Evolutionary conservation across 2,329 filamentous ascomycete species (phyloP).

Genomic region (Scopulariopsis brevicaulis): DNA sequence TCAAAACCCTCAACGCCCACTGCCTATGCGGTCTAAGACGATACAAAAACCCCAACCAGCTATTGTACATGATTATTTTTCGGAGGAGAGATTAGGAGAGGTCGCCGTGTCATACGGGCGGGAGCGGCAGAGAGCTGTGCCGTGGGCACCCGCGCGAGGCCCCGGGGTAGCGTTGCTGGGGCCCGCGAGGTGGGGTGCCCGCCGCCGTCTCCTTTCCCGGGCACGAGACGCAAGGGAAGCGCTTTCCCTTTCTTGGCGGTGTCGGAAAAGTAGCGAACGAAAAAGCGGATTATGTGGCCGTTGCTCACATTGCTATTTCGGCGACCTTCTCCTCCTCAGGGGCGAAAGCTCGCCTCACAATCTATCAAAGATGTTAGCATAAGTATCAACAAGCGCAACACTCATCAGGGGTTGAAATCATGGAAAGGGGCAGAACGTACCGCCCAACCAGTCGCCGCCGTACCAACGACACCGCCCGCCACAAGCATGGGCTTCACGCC

Average conservation of each 20-base stretch:
- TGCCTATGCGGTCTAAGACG: slow-evolving; percentile 6
- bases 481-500: slow-evolving; percentile 89
- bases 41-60: slow-evolving; percentile 4
- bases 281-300: background rate
- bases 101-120: background rate
- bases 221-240: background rate
- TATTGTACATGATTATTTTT: slow-evolving; percentile 4
- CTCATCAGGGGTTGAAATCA: background rate
- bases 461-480: slow-evolving; percentile 79
- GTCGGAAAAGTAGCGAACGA: background rate
- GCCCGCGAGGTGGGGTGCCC: background rate
- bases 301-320: slow-evolving; percentile 1
- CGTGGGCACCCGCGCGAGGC: background rate
- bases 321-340: slow-evolving; percentile 6
- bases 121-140: background rate
- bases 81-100: slow-evolving; percentile 1
- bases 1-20: slow-evolving; percentile 4
- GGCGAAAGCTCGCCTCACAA: slow-evolving; percentile 8
- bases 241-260: background rate
- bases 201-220: background rate
- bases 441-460: slow-evolving; percentile 78
- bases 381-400: background rate
- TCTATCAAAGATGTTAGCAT: slow-evolving; percentile 6
- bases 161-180: background rate
- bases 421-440: slow-evolving; percentile 43